phyloP scores from a whole-genome alignment of 2,329 filamentous ascomycete genomes.

The Phialophora tarda region DNA sequence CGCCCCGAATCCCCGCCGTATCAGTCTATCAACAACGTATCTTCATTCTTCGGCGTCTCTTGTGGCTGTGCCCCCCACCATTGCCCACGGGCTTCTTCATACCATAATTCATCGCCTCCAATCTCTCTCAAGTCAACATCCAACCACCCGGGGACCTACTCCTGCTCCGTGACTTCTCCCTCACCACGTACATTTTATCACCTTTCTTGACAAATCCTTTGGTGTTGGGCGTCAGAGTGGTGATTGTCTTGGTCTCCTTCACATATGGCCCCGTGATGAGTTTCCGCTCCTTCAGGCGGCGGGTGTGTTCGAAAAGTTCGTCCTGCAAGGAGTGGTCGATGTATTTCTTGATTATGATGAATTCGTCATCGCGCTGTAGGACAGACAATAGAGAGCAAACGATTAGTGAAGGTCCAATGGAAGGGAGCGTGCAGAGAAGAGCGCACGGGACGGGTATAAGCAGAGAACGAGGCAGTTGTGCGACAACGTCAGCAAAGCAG shows the following conservation, averaged over 20 bases:
- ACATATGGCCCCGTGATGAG: slow-evolving; percentile 37
- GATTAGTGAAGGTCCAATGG: background rate
- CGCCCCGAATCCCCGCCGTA: no score
- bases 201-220: slow-evolving; percentile 44
- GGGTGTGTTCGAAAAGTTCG: slow-evolving; percentile 73
- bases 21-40: background rate
- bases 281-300: slow-evolving; percentile 52
- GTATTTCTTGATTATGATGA: slow-evolving; percentile 74
- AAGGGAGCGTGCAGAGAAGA: background rate
- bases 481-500: background rate
- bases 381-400: slow-evolving; percentile 33
- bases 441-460: background rate
- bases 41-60: background rate
- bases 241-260: slow-evolving; percentile 38
- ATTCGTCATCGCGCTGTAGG: slow-evolving; percentile 66
- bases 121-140: slow-evolving; percentile 35
- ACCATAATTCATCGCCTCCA: background rate
- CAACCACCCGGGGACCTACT: slow-evolving; percentile 33
- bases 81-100: background rate
- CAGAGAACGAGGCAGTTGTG: background rate
- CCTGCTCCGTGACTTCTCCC: slow-evolving; percentile 49
- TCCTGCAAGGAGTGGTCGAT: slow-evolving; percentile 74
- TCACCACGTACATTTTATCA: slow-evolving; percentile 54
- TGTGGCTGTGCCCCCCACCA: background rate
- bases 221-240: slow-evolving; percentile 36